These are phyloP conservation scores for Monosporascus ibericus DNA, from an alignment of 2,329 filamentous ascomycete species.

Conservation along the genomic window DNA sequence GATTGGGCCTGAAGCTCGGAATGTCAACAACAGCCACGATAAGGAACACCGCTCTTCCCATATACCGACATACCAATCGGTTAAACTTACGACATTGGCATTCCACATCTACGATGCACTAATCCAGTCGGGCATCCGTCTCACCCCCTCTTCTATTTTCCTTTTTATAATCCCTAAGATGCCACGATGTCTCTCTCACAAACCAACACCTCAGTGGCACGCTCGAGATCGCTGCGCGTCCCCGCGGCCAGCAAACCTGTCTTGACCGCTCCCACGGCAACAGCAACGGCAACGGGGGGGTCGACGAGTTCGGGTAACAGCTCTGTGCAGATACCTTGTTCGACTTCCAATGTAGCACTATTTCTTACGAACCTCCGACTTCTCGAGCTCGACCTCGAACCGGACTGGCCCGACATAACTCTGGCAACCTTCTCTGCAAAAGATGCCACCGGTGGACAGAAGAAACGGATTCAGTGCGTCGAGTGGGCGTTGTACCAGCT, in stretches of 20 bases:
- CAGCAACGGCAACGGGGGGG: conserved; percentile 10
- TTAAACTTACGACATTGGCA: background rate
- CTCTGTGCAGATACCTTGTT: conserved; percentile 20
- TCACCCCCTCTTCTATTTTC: background rate
- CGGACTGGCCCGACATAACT: conserved; percentile 77
- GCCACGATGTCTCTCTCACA: conserved; percentile 26
- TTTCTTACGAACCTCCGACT: conserved; percentile 82
- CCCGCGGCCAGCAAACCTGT: conserved; percentile 15
- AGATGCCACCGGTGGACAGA: conserved; percentile 66
- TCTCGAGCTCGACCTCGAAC: conserved; percentile 67
- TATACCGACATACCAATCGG: background rate
- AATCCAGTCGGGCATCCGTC: too few species aligned
- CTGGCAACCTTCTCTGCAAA: conserved; percentile 62
- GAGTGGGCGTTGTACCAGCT: conserved; percentile 92
- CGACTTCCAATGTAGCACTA: conserved; percentile 50
- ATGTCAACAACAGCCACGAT: background rate
- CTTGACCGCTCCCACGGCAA: conserved; percentile 21
- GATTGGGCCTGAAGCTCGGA: background rate
- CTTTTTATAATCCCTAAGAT: conserved; percentile 10
- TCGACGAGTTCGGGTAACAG: conserved; percentile 24
- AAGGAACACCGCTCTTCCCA: background rate
- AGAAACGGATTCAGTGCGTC: conserved; percentile 72
- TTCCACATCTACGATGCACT: background rate
- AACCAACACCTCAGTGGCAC: conserved; percentile 23
- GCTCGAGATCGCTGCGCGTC: conserved; percentile 22